Base-by-base conservation (phyloP, 78 protist species). In the Dictyostelium capitatum region DNA sequence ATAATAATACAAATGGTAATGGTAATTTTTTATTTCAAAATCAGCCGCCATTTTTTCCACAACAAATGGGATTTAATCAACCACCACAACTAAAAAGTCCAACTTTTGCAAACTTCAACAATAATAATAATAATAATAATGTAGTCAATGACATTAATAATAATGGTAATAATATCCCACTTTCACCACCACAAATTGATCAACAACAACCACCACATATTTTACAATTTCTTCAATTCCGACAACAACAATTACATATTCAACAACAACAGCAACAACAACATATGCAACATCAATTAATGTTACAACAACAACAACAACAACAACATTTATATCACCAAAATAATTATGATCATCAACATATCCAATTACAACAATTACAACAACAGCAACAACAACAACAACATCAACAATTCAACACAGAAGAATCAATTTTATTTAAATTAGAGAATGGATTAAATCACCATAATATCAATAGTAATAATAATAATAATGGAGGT, bases 211-310 rank as follows among this genome's bases (percentile, higher is more conserved):
- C 19, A 47, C 28, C 19, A 48, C n/a, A 77, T 30, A 53, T 77
- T 7, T 10, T 77, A 25, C 82, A 28, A 51, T 51, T 19, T 6
- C 57, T 51, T 41, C 65, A 25, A 51, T 41, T 20, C 12, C 82
- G n/a, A 23, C 82, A 46, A 47, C 50, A 32, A 14, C 80, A 37
- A 46, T 10, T 17, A 8, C 9, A 37, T 15, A 8, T 30, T 0
- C 80, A 73, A n/a, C 75, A 72, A 72, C 79, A 73, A 20, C 79
- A 73, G 1, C 79, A 73, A 73, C 79, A 73, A 23, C 79, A 72
- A 43, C 56, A 73, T 9, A 47, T 8, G 46, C 79, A 70, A 70
- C 43, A 32, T 12, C 43, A 32, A 72, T 7, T 8, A 43, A 15
- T 37, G 43, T 43, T 11, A 46, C 43, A 72, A 72, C 43, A 72